Evolutionary conservation across 2,329 filamentous ascomycete genomes (phyloP).

Genomic region (Cryphonectria carpinicola): DNA sequence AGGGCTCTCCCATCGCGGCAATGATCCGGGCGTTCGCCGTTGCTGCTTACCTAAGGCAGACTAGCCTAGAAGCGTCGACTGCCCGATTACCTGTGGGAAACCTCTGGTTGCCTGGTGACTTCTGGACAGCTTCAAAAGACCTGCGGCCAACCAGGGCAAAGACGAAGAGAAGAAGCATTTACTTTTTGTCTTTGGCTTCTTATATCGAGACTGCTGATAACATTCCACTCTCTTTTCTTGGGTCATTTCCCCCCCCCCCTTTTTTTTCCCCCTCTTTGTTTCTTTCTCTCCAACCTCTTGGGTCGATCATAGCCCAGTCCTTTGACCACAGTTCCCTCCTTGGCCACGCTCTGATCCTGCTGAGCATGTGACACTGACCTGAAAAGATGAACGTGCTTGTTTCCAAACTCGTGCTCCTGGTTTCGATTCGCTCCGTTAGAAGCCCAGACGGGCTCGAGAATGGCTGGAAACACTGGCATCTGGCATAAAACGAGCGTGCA

Average conservation of each 20-base stretch:
- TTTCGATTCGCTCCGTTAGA: not conserved
- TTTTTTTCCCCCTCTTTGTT: not conserved
- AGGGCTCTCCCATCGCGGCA: not conserved
- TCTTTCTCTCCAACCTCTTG: not conserved
- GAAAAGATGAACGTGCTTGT: conserved; percentile 6
- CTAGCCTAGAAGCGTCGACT: not conserved
- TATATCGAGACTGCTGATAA: not conserved
- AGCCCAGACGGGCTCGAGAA: conserved; percentile 6
- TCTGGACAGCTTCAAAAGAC: not conserved
- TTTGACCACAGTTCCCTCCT: not conserved
- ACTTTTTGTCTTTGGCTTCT: not conserved
- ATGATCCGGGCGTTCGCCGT: not conserved
- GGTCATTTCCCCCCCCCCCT: rapidly evolving
- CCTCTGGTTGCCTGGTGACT: not conserved
- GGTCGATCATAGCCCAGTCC: not conserved
- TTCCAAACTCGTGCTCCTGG: not conserved
- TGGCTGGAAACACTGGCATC: conserved; percentile 28
- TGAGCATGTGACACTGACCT: not conserved
- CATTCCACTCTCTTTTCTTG: not conserved
- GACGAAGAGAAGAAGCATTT: not conserved
- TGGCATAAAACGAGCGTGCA: conserved; percentile 36
- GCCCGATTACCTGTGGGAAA: not conserved
- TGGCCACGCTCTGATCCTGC: not conserved
- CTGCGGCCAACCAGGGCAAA: not conserved
- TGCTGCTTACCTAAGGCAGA: conserved; percentile 5